These are phyloP conservation scores for Leptosphaerulina australis DNA, from an alignment of 2,329 filamentous ascomycete genomes.

Conservation along the genomic window DNA sequence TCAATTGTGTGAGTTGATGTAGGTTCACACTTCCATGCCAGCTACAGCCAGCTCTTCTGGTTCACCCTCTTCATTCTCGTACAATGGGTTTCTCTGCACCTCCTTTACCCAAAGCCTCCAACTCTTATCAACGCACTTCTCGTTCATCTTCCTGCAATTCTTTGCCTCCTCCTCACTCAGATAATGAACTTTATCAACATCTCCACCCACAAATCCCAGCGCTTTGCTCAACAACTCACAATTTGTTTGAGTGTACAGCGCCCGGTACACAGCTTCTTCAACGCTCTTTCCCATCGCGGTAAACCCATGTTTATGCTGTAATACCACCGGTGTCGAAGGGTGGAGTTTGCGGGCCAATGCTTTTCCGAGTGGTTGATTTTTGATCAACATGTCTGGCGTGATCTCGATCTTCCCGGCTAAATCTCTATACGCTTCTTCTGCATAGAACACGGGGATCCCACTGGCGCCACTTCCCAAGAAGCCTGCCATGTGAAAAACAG, in stretches of 20 bases:
- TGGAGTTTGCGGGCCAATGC: conserved; percentile 28
- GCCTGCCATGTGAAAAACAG: conserved; percentile 50
- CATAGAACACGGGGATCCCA: conserved; percentile 22
- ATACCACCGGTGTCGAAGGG: conserved; percentile 32
- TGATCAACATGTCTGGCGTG: conserved; percentile 38
- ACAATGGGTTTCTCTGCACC: conserved; percentile 44
- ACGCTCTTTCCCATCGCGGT: conserved; percentile 47
- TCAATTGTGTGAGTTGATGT: too few relatives aligned
- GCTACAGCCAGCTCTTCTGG: conserved; percentile 31
- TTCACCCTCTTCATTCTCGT: conserved; percentile 45
- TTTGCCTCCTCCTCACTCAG: conserved; percentile 46
- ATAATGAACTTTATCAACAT: conserved; percentile 35
- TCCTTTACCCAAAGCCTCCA: conserved; percentile 52
- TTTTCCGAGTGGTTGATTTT: conserved; percentile 27
- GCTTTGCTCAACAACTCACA: conserved; percentile 45
- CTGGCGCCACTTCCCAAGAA: conserved; percentile 38
- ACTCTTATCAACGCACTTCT: conserved; percentile 44
- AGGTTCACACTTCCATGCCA: conserved; percentile 34
- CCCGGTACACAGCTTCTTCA: conserved; percentile 51
- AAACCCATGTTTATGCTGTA: conserved; percentile 55
- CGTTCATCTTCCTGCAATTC: conserved; percentile 43
- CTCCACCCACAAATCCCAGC: conserved; percentile 36
- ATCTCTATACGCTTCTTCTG: conserved; percentile 29
- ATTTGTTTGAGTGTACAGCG: conserved; percentile 49
- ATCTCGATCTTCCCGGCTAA: conserved; percentile 25